Evolutionary conservation across 1,284 basidiomycete species (phyloP), one percentile per base, ranked within the genome.

Genomic region (Malassezia globosa): DNA sequence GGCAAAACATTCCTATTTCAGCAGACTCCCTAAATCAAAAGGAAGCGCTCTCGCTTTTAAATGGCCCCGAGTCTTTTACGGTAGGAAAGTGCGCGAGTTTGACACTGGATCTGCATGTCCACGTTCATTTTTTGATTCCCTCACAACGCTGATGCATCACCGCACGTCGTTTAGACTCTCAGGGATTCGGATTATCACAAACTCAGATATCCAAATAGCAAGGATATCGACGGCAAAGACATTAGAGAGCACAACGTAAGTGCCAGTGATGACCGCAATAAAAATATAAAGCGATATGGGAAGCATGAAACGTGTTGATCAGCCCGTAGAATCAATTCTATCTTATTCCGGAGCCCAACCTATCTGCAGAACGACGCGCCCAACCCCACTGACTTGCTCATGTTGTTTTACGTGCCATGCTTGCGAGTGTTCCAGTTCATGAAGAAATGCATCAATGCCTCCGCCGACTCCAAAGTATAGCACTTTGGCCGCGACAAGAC

Each of bases 11-110:
- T 73, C 92, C 92, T 55, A 97, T 97, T 73, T 90, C 94, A 8
- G 87, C 89, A 54, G 92, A 97, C 72, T 94, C 92, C 1, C 76
- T 97, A 46, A 97, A 97, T 62, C 92, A 92, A 16, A 92, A 97
- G 73, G 92, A 94, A 16, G 92, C 92, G 0, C 76, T 97, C 29
- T 80, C 96, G 58, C 92, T 96, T 86, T 83, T 90, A 14, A 90
- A 96, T 70, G n/a, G n/a, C n/a, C n/a, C n/a, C 87, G 88, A 22
- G 89, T 92, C 74, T 85, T 53, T 18, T 69, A 66, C 52, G 65
- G 66, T 16, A 51, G 51, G 2, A 59, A 60, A 23, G 67, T 68
- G 18, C 58, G 61, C 41, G 59, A 66, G 27, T 68, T 63, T 37
- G 67, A 68, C 0, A 42, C 45, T 44, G 43, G 53, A 5, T 68